Conservation (phyloP, 2,329 filamentous ascomycete species). For the Boeremia lycopersici region DNA sequence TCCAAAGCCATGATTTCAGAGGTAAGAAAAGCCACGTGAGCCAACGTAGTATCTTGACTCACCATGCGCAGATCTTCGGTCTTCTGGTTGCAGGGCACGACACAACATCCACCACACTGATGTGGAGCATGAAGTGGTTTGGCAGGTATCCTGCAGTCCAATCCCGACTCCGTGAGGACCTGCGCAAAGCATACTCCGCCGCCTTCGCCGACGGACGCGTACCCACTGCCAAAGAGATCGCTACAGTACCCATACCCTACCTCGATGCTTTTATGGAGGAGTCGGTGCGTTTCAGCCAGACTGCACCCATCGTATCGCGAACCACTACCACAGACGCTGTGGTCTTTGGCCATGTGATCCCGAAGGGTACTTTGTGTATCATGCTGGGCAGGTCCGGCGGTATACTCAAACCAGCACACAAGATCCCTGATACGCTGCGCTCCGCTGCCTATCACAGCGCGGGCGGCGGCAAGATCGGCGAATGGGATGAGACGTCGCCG, state of each 20-base stretch:
- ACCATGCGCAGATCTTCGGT: constrained; percentile 34
- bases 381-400: constrained; percentile 30
- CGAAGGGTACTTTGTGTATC: constrained; percentile 47
- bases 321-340: constrained; percentile 45
- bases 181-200: constrained; percentile 35
- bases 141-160: constrained; percentile 45
- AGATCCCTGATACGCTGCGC: constrained; percentile 37
- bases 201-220: constrained; percentile 20
- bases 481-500: constrained; percentile 26
- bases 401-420: constrained; percentile 9
- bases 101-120: constrained; percentile 51
- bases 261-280: constrained; percentile 54
- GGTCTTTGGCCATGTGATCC: constrained; percentile 50
- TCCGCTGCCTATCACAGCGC: constrained; percentile 34
- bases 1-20: constrained; percentile 16
- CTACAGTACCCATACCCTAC: constrained; percentile 44
- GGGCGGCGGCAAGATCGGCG: constrained; percentile 27
- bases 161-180: constrained; percentile 38
- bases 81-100: constrained; percentile 54
- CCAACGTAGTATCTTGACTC: background rate
- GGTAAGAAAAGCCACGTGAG: background rate
- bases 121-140: constrained; percentile 51
- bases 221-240: constrained; percentile 44
- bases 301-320: constrained; percentile 36
- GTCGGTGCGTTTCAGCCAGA: constrained; percentile 41